A percentile compares a stretch with the other conserved stretches of the same genome.
phyloP scores from a whole-genome alignment of 768 basidiomycete species.

The Hysterangium stoloniferum region DNA sequence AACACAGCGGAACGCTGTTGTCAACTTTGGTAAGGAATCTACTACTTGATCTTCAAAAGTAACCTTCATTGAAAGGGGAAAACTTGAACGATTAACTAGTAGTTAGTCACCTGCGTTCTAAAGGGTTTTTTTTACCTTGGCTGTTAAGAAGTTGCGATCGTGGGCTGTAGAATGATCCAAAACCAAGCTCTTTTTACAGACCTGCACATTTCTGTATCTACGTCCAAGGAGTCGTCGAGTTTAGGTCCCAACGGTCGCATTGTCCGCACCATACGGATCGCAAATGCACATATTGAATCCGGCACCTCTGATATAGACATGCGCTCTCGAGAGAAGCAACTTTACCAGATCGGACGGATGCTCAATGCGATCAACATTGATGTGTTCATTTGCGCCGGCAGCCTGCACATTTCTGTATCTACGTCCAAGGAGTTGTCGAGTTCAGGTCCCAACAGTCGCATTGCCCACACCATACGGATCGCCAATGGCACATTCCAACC shows the following conservation, averaged over 20 bases:
- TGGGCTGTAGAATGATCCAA: no score
- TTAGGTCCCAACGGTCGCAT: slow-evolving; percentile 10
- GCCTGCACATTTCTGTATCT: slow-evolving; percentile 2
- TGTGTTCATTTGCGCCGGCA: slow-evolving; percentile 6
- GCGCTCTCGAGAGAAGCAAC: slow-evolving; percentile 24
- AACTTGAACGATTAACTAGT: no score
- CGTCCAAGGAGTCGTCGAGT: neutral
- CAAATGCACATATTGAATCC: slow-evolving; percentile 74
- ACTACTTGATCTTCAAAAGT: no score
- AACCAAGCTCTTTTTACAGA: slow-evolving; percentile 51
- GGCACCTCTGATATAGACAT: slow-evolving; percentile 33
- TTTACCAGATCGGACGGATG: slow-evolving; percentile 3
- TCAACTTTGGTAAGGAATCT: no score
- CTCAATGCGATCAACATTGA: slow-evolving; percentile 6
- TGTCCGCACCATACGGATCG: slow-evolving; percentile 42
- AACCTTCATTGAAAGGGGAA: no score
- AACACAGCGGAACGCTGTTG: no score
- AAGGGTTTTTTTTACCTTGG: no score
- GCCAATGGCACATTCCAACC: no score
- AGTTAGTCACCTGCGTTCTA: no score
- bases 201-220: slow-evolving; percentile 36
- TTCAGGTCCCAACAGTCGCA: slow-evolving; percentile 8
- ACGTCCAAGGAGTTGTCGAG: neutral
- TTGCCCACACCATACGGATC: slow-evolving; percentile 39
- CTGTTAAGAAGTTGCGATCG: no score